Evolutionary conservation across 2,329 filamentous ascomycete genomes (phyloP), one percentile per base, ranked within the genome.

Genomic region (Alternaria sp.): DNA sequence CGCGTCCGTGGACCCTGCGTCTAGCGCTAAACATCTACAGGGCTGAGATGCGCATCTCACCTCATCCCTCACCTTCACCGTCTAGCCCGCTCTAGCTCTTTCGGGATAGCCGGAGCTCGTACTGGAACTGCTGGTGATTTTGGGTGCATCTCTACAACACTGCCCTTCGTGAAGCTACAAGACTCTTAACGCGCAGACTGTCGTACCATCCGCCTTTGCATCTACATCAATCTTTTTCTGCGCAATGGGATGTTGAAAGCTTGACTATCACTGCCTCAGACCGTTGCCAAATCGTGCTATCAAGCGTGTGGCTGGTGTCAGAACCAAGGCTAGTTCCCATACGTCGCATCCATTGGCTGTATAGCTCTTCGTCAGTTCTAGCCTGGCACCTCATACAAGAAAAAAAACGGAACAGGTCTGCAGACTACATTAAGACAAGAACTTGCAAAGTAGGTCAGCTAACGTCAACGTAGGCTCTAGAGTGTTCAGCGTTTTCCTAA

Each of bases 1-100:
- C 61, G 64, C 23, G 30, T 26, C 54, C 28, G 51, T 33, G 53
- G 57, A 46, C 61, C 64, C 58, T 69, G 58, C 55, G 57, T 50
- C 61, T 56, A 18, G 56, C 66, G 50, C 58, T 18, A 23, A 30
- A 28, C 33, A 45, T 45, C 37, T 28, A 56, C 54, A 58, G 43
- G 57, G 60, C 60, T 58, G 60, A 44, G 37, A 61, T 14, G 59
- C 45, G 46, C 49, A 50, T 49, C 49, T 63, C 56, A 50, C 43
- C 44, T 26, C 37, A 44, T 33, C 60, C 28, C 41, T 63, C 56
- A 61, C 61, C 43, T 58, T 56, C 53, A 63, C 33, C 46, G 3
- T 55, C 30, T 50, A 45, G 58, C 51, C 25, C 44, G 44, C 25
- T 49, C 43, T 46, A 46, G 44, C 60, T 30, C 26, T 14, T 26